Percentiles rank a stretch among this genome's conserved stretches.
These are phyloP conservation scores for Colletotrichum tropicale DNA, from an alignment of 2,329 filamentous ascomycete genomes.

Conservation along the genomic window DNA sequence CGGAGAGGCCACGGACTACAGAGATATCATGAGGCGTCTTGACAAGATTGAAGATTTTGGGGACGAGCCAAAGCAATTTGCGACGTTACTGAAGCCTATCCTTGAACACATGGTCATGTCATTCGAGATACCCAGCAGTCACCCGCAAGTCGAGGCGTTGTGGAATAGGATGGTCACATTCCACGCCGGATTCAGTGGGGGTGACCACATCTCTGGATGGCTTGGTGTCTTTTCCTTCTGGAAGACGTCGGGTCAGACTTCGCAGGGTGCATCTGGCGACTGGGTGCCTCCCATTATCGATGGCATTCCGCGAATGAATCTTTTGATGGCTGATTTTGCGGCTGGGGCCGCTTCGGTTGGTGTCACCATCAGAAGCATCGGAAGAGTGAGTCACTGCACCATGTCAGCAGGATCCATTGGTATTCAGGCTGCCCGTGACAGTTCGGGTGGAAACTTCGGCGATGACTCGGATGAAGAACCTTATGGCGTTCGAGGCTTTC, in stretches of 20 bases:
- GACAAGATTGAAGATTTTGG: slow-evolving; percentile 42
- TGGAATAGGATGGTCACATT: slow-evolving; percentile 32
- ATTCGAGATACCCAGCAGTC: slow-evolving; percentile 33
- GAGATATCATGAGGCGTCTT: slow-evolving; percentile 31
- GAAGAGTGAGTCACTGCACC: too few relatives aligned
- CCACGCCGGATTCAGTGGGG: background rate
- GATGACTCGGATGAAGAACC: background rate
- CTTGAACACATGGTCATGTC: slow-evolving; percentile 39
- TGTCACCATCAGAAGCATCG: too few relatives aligned
- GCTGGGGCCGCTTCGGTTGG: background rate
- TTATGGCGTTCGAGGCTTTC: background rate
- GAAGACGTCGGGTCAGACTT: background rate
- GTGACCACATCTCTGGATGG: background rate
- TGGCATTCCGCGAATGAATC: background rate
- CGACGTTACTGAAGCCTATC: slow-evolving; percentile 38
- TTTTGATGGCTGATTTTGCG: background rate
- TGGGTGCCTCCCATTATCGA: accelerated
- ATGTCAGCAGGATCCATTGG: background rate
- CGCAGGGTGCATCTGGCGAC: accelerated
- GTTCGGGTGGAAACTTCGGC: background rate
- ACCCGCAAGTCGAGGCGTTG: slow-evolving; percentile 33
- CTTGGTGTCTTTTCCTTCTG: background rate
- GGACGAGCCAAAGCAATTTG: slow-evolving; percentile 35
- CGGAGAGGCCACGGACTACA: slow-evolving; percentile 51
- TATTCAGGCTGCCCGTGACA: background rate